A percentile compares a stretch with the other conserved stretches of the same genome.
These are phyloP conservation scores for Saccharomycodes ludwigii DNA, from an alignment of 805 yeast species.

Conservation along the genomic window DNA sequence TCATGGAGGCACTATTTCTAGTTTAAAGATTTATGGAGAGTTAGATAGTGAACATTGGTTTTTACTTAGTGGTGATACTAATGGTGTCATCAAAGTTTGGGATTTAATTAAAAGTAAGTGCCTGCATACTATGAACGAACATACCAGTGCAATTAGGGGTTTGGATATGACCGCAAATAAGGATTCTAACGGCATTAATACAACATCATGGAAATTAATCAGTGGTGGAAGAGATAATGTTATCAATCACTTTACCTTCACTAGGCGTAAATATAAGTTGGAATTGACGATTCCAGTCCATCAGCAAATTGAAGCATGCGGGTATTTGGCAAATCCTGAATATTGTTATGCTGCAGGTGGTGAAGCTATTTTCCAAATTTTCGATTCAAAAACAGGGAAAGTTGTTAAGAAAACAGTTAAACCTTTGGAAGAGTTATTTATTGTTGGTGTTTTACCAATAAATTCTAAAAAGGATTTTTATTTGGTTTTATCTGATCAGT, in stretches of 20 bases:
- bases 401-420: constrained; percentile 28
- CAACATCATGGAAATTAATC: constrained; percentile 39
- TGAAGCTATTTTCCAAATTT: constrained; percentile 51
- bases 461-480: constrained; percentile 27
- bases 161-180: constrained; percentile 28
- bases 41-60: constrained; percentile 61
- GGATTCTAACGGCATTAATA: constrained; percentile 40
- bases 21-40: constrained; percentile 64
- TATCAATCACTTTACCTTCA: constrained; percentile 37
- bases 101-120: constrained; percentile 61
- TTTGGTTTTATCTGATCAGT: constrained; percentile 73
- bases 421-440: constrained; percentile 64
- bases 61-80: constrained; percentile 61
- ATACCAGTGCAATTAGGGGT: constrained; percentile 78
- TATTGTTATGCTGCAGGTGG: constrained; percentile 68
- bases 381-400: constrained; percentile 42
- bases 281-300: constrained; percentile 57
- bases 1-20: constrained; percentile 80
- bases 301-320: constrained; percentile 63
- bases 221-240: constrained; percentile 88
- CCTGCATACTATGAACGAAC: constrained; percentile 54
- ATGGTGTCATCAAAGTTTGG: constrained; percentile 46
- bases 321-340: constrained; percentile 34
- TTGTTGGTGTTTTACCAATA: constrained; percentile 43
- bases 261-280: constrained; percentile 39